Percentiles rank a stretch among this genome's conserved stretches.
These are phyloP conservation scores for Torulaspora quercuum DNA, from an alignment of 805 yeast genomes.

Conservation along the genomic window DNA sequence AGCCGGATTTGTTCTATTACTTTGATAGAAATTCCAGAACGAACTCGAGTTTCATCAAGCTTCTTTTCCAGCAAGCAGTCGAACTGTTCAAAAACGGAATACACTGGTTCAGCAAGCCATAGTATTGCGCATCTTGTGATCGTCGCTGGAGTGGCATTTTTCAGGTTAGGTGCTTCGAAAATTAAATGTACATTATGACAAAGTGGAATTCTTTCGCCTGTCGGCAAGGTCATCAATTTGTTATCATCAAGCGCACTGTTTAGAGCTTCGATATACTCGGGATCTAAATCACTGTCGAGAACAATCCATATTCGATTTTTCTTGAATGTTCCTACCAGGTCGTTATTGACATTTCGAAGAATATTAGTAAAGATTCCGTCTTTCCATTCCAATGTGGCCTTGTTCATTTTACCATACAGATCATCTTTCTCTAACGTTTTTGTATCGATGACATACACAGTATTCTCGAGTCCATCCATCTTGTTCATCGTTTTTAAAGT, in stretches of 20 bases:
- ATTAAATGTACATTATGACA: constrained; percentile 62
- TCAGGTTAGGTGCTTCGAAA: constrained; percentile 70
- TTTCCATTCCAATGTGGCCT: constrained; percentile 82
- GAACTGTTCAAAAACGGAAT: constrained; percentile 6
- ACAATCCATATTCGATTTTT: constrained; percentile 71
- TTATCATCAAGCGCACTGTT: constrained; percentile 92
- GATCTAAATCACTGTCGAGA: constrained; percentile 92
- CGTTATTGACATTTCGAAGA: constrained; percentile 49
- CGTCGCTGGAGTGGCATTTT: constrained; percentile 82
- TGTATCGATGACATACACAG: constrained; percentile 58
- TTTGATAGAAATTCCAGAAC: background rate
- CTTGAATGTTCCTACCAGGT: constrained; percentile 22
- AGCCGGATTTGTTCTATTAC: constrained; percentile 1
- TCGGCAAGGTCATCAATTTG: constrained; percentile 73
- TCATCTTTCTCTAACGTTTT: constrained; percentile 65
- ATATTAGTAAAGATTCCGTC: constrained; percentile 79
- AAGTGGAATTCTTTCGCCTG: constrained; percentile 76
- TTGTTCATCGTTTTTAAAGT: constrained; percentile 45
- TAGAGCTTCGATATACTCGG: constrained; percentile 86
- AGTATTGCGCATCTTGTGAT: constrained; percentile 89
- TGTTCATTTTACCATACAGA: constrained; percentile 68
- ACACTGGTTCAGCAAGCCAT: constrained; percentile 48
- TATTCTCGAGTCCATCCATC: constrained; percentile 38
- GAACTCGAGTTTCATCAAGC: background rate
- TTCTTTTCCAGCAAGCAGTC: constrained; percentile 1